Conservation (phyloP, 495 filamentous ascomycete species). For the Talaromyces trachyspermus region DNA sequence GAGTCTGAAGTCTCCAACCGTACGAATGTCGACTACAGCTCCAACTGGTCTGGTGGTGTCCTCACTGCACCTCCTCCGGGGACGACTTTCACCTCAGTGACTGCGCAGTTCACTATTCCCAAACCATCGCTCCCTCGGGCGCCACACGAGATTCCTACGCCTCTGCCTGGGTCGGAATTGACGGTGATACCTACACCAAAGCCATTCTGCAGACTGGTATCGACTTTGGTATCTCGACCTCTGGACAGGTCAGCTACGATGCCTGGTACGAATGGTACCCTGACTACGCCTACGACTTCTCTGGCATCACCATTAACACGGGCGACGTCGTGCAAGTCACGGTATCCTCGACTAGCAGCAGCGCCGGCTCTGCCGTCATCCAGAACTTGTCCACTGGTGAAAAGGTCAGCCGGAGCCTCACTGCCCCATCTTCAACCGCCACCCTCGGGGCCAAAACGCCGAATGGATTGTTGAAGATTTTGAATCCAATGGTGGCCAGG, state of each 20-base stretch:
- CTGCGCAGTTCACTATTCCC: conserved; percentile 50
- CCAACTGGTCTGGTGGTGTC: conserved; percentile 56
- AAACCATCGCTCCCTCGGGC: conserved; percentile 38
- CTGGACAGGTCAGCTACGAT: conserved; percentile 34
- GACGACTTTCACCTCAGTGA: conserved; percentile 44
- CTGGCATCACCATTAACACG: conserved; percentile 37
- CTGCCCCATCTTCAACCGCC: conserved; percentile 20
- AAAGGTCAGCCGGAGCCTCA: conserved; percentile 44
- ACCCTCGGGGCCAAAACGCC: conserved; percentile 43
- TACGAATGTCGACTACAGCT: conserved; percentile 40
- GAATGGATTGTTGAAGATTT: conserved; percentile 67
- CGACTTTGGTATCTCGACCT: conserved; percentile 42
- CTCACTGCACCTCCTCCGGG: conserved; percentile 29
- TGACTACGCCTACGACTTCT: conserved; percentile 49
- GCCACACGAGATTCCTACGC: conserved; percentile 25
- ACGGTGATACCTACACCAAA: conserved; percentile 50
- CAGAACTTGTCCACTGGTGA: conserved; percentile 49
- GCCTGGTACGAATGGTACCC: conserved; percentile 66
- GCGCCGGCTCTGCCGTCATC: conserved; percentile 45
- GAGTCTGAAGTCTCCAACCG: conserved; percentile 16
- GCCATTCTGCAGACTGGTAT: conserved; percentile 57
- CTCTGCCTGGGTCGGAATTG: conserved; percentile 57
- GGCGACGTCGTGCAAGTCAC: conserved; percentile 50
- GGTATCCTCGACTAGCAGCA: conserved; percentile 40
- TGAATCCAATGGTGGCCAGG: conserved; percentile 34